phyloP scores from a whole-genome alignment of 371 early-diverging fungal species.

The Rhizopus microsporus region DNA sequence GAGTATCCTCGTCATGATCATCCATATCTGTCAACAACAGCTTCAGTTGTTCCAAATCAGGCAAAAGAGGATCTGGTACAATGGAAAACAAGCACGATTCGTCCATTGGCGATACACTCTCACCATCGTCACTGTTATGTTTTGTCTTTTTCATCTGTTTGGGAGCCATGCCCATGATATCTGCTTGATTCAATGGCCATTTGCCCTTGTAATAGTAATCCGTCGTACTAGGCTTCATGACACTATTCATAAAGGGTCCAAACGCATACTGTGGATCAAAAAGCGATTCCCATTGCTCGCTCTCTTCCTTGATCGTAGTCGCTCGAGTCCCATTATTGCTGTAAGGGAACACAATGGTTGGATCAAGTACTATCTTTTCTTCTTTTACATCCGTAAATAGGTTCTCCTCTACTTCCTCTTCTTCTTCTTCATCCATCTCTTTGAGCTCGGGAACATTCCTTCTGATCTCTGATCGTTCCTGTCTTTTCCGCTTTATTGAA shows the following conservation, averaged over 20 bases:
- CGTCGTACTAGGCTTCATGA: constrained; percentile 1
- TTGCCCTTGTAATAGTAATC: constrained; percentile 14
- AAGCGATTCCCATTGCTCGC: constrained; percentile 23
- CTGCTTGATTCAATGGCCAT: constrained; percentile 17
- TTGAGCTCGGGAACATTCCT: background rate
- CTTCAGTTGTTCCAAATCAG: constrained; percentile 10
- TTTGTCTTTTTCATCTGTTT: background rate
- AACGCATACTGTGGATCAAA: constrained; percentile 27
- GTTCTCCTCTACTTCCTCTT: background rate
- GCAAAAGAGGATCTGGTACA: constrained; percentile 14
- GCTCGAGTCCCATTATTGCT: constrained; percentile 3
- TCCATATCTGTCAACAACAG: background rate
- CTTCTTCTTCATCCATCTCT: background rate
- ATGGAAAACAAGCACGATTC: constrained; percentile 5
- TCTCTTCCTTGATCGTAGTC: constrained; percentile 14
- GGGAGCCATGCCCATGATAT: constrained; percentile 11
- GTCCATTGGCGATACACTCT: background rate
- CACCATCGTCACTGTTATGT: background rate
- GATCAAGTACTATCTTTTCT: background rate
- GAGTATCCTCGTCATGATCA: background rate
- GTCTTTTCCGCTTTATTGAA: background rate
- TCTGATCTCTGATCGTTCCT: constrained; percentile 1
- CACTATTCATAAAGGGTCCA: constrained; percentile 16
- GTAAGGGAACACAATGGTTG: constrained; percentile 5
- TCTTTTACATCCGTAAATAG: background rate